Evolutionary conservation across 352 stramenopile genomes (phyloP), one percentile per base, ranked within the genome.

Genomic region (Phytophthora colocasiae): DNA sequence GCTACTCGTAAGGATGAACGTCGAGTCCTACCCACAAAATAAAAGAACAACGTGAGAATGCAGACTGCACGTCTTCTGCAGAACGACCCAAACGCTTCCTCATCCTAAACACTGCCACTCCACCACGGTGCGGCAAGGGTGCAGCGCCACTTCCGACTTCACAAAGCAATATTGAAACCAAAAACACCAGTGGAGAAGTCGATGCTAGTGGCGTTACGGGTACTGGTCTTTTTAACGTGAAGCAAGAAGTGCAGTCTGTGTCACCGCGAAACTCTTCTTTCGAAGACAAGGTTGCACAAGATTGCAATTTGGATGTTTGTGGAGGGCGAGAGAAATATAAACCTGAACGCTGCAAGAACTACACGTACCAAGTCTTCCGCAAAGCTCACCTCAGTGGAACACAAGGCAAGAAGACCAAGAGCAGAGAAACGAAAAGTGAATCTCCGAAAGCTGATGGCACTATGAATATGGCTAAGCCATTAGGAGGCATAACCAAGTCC

Each of bases 321-420:
- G 55, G 24, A 44, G 47, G 34, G 14, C 46, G 40, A 48, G 43
- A 63, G 4, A 57, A 56, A 22, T 56, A 34, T 15, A 19, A 17
- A 9, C 24, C 26, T n/a, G 15, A 58, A 46, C 26, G 17, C 11
- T 58, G 39, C 54, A 59, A 44, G n/a, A 64, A 51, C 24, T 56
- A 34, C 24, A 40, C 46, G 19, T 44, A 47, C 17, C 17, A 46
- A 45, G 32, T 44, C 43, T 24, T 45, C 7, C 55, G 62, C 4
- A 19, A 51, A 38, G 26, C 32, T n/a, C 44, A 68, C 24, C 24
- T 22, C 17, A 24, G 19, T 19, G 32, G 46, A 7, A 51, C 51
- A 46, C 26, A 14, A 51, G 26, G 14, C 11, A 10, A 9, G 14
- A 41, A 1, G 7, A 9, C 10, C 22, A 22, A 22, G 29, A 34